Conservation (phyloP, 2,329 filamentous ascomycete genomes). For the Fusarium lateritium region DNA sequence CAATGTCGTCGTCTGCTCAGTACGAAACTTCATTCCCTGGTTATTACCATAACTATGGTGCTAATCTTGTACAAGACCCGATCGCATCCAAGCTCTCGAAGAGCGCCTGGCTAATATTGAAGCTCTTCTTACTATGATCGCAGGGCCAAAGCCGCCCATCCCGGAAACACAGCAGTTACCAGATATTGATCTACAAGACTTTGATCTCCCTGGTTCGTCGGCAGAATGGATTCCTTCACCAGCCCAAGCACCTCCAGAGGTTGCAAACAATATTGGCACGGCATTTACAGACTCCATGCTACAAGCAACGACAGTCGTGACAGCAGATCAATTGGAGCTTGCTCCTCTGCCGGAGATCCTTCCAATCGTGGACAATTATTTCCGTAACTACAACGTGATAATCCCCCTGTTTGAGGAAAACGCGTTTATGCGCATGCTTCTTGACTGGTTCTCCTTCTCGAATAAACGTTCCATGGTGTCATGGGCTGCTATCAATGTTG, state of each 20-base stretch:
- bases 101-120: constrained; percentile 42
- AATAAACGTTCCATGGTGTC: constrained; percentile 33
- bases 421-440: constrained; percentile 53
- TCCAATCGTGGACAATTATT: constrained; percentile 41
- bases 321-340: constrained; percentile 25
- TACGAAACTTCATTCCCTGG: not conserved
- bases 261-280: not conserved
- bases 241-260: not conserved
- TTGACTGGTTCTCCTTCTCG: constrained; percentile 51
- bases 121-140: constrained; percentile 22
- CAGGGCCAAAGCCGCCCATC: not conserved
- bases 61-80: constrained; percentile 19
- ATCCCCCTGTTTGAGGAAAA: constrained; percentile 55
- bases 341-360: constrained; percentile 38
- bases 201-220: not conserved
- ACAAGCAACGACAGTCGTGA: not conserved
- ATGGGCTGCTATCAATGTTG: constrained; percentile 56
- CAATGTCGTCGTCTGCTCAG: not conserved
- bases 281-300: not conserved
- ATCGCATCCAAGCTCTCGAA: constrained; percentile 35
- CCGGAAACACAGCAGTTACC: not conserved
- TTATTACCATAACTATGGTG: fast-evolving
- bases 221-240: not conserved
- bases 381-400: constrained; percentile 37
- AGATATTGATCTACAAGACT: not conserved